Evolutionary conservation across 306 rosid genomes (phyloP).

Genomic region (Corylus americana): DNA sequence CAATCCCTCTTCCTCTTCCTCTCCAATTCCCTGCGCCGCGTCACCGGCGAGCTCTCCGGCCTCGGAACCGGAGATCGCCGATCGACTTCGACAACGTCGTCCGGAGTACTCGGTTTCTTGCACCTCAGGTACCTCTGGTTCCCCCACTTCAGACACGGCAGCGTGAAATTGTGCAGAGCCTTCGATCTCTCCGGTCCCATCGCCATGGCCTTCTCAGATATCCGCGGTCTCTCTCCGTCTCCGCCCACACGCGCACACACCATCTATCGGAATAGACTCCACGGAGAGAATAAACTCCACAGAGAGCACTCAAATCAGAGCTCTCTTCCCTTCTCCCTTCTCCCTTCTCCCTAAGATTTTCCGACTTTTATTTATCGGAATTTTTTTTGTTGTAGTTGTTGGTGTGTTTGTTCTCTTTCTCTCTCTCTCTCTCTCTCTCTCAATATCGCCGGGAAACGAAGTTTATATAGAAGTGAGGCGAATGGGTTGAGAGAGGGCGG

Average conservation of each 20-base stretch:
- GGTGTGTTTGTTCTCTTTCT: not conserved
- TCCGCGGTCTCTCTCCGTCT: slow-evolving; percentile 19
- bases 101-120: slow-evolving; percentile 45
- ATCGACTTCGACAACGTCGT: slow-evolving; percentile 32
- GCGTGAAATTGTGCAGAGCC: slow-evolving; percentile 83
- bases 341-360: not conserved
- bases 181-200: slow-evolving; percentile 71
- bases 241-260: slow-evolving; percentile 45
- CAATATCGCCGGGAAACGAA: slow-evolving; percentile 49
- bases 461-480: slow-evolving; percentile 43
- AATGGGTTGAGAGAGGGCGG: slow-evolving; percentile 32
- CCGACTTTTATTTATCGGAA: not conserved
- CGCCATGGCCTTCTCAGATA: slow-evolving; percentile 49
- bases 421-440: not conserved
- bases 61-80: slow-evolving; percentile 43
- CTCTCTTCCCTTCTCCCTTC: not conserved
- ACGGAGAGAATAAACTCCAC: not conserved
- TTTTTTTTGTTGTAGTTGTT: not conserved
- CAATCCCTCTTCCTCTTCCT: slow-evolving; percentile 27
- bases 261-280: slow-evolving; percentile 36
- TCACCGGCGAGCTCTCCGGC: slow-evolving; percentile 29
- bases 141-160: slow-evolving; percentile 89
- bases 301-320: slow-evolving; percentile 11
- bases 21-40: slow-evolving; percentile 35
- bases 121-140: slow-evolving; percentile 77